Percentiles rank a stretch among this genome's conserved stretches.
Conservation (phyloP, 108 stramenopile species). For the Schizochytrium sp. region DNA sequence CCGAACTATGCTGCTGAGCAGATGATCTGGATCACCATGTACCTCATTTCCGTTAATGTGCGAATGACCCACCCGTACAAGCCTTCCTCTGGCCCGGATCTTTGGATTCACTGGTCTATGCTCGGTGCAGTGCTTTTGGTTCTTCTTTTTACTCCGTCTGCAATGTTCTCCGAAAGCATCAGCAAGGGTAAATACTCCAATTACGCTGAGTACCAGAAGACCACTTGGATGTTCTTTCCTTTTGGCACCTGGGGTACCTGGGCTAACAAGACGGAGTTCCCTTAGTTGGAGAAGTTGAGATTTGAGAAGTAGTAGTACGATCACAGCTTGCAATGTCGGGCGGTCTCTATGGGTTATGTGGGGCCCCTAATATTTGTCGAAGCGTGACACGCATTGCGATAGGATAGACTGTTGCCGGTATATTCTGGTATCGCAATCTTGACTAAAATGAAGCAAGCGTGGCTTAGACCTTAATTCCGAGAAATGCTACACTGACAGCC, state of each 20-base stretch:
- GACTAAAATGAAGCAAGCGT: too few relatives aligned
- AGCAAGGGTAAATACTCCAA: conserved; percentile 22
- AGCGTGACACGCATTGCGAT: too few relatives aligned
- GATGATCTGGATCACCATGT: conserved; percentile 23
- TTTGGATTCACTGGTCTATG: conserved; percentile 15
- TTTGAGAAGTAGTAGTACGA: too few relatives aligned
- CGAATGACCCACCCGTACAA: not conserved
- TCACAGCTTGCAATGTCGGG: too few relatives aligned
- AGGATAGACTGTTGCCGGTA: too few relatives aligned
- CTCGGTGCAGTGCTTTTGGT: conserved; percentile 10
- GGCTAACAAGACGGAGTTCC: conserved; percentile 18
- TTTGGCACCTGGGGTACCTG: conserved; percentile 48
- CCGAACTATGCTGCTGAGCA: conserved; percentile 48
- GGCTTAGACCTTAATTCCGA: too few relatives aligned
- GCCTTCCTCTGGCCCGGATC: not conserved
- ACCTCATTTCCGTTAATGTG: not conserved
- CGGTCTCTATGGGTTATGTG: too few relatives aligned
- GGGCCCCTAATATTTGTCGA: too few relatives aligned
- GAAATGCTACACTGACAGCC: too few relatives aligned
- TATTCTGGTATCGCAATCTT: too few relatives aligned
- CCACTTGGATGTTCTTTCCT: not conserved
- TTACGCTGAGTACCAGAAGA: conserved; percentile 27
- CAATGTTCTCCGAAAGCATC: conserved; percentile 8
- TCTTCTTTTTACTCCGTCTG: conserved; percentile 4
- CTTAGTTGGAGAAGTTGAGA: not conserved